These are phyloP conservation scores for Penicillium pulvis DNA, from an alignment of 495 filamentous ascomycete species.

Conservation along the genomic window DNA sequence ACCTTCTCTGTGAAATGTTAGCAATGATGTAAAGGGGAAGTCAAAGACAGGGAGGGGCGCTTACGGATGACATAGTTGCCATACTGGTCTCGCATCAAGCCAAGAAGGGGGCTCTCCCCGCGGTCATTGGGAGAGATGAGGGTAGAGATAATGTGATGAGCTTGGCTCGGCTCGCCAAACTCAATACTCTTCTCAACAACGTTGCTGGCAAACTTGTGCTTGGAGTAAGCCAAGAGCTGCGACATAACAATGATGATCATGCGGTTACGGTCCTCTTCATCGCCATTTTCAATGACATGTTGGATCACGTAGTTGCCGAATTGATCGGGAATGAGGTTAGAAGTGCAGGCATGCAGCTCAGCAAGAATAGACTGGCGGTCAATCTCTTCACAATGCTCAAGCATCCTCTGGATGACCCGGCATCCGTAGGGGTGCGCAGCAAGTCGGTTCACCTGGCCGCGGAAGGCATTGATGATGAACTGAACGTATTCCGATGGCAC, in stretches of 20 bases:
- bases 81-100: slow-evolving; percentile 86
- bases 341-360: slow-evolving; percentile 75
- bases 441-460: slow-evolving; percentile 73
- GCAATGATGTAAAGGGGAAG: not conserved
- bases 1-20: slow-evolving; percentile 67
- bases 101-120: slow-evolving; percentile 66
- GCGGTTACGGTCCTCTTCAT: slow-evolving; percentile 68
- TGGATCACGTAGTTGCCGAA: slow-evolving; percentile 98
- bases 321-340: slow-evolving; percentile 78
- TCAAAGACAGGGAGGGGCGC: slow-evolving; percentile 34
- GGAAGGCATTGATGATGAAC: slow-evolving; percentile 87
- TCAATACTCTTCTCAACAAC: slow-evolving; percentile 95
- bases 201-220: slow-evolving; percentile 97
- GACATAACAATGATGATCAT: slow-evolving; percentile 74
- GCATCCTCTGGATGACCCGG: slow-evolving; percentile 88
- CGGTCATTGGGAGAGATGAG: slow-evolving; percentile 62
- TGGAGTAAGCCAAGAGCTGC: slow-evolving; percentile 74
- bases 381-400: slow-evolving; percentile 78
- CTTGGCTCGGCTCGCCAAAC: slow-evolving; percentile 68
- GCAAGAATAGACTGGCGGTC: slow-evolving; percentile 71
- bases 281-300: slow-evolving; percentile 85
- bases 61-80: slow-evolving; percentile 98
- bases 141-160: slow-evolving; percentile 67
- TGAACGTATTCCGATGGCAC: slow-evolving; percentile 80
- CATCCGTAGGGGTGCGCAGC: slow-evolving; percentile 87